A percentile compares a stretch with the other conserved stretches of the same genome.
Conservation (phyloP, 2,329 filamentous ascomycete genomes). For the Fusarium vanettenii region DNA sequence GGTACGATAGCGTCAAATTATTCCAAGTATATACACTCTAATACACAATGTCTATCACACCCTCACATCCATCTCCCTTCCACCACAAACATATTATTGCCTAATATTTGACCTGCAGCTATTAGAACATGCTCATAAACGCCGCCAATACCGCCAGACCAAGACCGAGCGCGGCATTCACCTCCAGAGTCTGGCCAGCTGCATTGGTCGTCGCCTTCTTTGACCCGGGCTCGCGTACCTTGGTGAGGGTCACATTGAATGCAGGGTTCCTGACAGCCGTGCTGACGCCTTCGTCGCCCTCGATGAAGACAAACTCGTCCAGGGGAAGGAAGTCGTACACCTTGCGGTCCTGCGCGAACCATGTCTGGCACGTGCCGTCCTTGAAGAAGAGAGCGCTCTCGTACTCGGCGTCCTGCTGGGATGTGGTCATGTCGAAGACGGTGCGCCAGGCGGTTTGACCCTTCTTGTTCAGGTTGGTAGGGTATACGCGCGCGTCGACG, state of each 20-base stretch:
- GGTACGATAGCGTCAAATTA: neutral
- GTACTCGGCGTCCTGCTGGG: conserved; percentile 23
- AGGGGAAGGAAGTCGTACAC: conserved; percentile 48
- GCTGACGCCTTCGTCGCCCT: conserved; percentile 17
- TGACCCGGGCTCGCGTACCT: conserved; percentile 38
- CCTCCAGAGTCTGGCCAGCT: neutral
- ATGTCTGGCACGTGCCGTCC: conserved; percentile 46
- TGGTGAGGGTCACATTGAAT: conserved; percentile 44
- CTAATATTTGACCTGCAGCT: conserved; percentile 17
- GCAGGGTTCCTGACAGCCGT: conserved; percentile 38
- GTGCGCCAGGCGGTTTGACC: conserved; percentile 48
- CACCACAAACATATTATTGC: neutral
- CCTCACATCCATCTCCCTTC: neutral
- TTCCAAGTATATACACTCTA: neutral
- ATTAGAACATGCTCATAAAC: conserved; percentile 39
- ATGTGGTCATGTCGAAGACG: conserved; percentile 40
- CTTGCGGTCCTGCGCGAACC: conserved; percentile 47
- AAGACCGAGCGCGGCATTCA: conserved; percentile 8
- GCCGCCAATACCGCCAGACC: conserved; percentile 1
- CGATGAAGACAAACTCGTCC: conserved; percentile 46
- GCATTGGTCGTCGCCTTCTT: conserved; percentile 23
- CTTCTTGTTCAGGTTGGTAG: conserved; percentile 40
- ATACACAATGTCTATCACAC: neutral
- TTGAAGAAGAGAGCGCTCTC: conserved; percentile 44
- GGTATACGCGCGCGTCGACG: conserved; percentile 46